Conservation (phyloP, 108 stramenopile genomes). For the Seminavis robusta region DNA sequence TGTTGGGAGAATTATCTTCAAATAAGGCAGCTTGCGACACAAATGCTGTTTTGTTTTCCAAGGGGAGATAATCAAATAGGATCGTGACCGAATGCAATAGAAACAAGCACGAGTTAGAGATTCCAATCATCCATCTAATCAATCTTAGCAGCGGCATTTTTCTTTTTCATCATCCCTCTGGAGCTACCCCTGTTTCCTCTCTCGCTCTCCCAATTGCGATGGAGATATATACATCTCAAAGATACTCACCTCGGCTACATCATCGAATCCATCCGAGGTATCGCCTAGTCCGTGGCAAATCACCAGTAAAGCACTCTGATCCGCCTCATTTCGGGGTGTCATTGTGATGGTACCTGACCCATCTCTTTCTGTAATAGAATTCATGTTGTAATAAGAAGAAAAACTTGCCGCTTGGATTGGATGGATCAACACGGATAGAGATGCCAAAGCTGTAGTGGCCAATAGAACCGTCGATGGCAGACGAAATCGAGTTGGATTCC, state of each 20-base stretch:
- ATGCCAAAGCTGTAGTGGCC: no score
- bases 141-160: conserved; percentile 40
- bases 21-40: conserved; percentile 75
- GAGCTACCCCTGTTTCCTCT: no score
- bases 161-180: no score
- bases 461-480: no score
- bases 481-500: no score
- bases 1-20: conserved; percentile 90
- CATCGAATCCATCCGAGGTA: conserved; percentile 77
- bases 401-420: no score
- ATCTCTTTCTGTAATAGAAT: conserved; percentile 58
- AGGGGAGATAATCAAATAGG: background rate
- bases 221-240: no score
- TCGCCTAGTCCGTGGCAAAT: conserved; percentile 95
- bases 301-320: conserved; percentile 72
- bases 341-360: conserved; percentile 65
- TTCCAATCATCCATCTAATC: conserved; percentile 15
- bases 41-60: no score
- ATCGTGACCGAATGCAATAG: background rate
- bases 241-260: conserved; percentile 51
- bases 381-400: no score
- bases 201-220: no score
- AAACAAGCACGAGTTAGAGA: background rate
- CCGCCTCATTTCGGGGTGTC: conserved; percentile 61
- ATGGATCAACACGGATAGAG: no score